phyloP scores from a whole-genome alignment of 2,329 filamentous ascomycete species.

The Bipolaris victoriae region DNA sequence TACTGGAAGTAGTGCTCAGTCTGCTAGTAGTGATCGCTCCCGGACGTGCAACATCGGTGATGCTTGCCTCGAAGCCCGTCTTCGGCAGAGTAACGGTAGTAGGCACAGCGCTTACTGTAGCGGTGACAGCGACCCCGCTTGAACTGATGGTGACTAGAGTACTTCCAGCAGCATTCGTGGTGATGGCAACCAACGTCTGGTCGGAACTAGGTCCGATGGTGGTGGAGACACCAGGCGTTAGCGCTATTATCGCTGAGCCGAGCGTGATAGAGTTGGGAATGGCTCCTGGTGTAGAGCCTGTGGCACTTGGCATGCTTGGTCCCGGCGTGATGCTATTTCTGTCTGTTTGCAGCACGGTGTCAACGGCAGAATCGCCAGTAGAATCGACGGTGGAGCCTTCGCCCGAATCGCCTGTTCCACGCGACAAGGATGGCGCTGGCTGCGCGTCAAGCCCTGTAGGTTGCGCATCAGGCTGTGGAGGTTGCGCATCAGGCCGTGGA shows the following conservation, averaged over 20 bases:
- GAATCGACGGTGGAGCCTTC: background rate
- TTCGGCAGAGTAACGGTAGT: slow-evolving; percentile 26
- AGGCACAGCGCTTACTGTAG: slow-evolving; percentile 31
- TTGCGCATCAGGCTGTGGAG: too few relatives aligned
- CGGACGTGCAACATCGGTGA: slow-evolving; percentile 20
- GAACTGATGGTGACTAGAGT: slow-evolving; percentile 37
- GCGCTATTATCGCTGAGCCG: slow-evolving; percentile 27
- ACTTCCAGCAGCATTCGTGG: slow-evolving; percentile 31
- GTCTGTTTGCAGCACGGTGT: background rate
- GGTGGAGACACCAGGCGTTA: slow-evolving; percentile 39
- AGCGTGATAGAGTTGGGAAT: slow-evolving; percentile 23
- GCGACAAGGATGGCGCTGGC: slow-evolving; percentile 1
- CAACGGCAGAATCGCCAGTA: background rate
- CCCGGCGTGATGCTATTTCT: background rate
- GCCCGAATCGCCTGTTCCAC: background rate
- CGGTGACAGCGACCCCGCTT: slow-evolving; percentile 35
- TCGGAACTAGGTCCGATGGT: slow-evolving; percentile 21
- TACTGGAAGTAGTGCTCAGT: slow-evolving; percentile 17
- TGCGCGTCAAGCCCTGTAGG: slow-evolving; percentile 5
- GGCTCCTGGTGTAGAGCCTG: slow-evolving; percentile 7
- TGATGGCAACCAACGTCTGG: slow-evolving; percentile 32
- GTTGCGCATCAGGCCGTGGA: too few relatives aligned
- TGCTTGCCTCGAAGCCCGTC: slow-evolving; percentile 30
- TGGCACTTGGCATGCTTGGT: background rate
- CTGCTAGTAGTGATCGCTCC: background rate